Evolutionary conservation across 208 protist genomes (phyloP), one percentile per base, ranked within the genome.

Genomic region (Trypanosoma grayi): DNA sequence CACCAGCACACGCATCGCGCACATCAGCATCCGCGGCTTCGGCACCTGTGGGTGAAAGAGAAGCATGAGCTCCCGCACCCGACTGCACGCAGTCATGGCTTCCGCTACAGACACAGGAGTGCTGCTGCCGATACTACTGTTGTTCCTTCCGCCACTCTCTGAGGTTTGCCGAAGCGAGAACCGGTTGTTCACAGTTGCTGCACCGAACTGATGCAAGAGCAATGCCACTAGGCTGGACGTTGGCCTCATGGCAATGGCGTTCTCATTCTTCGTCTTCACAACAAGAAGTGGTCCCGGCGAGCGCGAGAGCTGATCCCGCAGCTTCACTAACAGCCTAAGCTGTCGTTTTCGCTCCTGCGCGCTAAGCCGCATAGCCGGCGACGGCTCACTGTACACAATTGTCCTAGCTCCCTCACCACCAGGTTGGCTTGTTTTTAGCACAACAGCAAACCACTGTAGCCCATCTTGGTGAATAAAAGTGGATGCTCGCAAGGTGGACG

Each of bases 11-110:
- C 68, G 73, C 39, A 73, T 66, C 20, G 75, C 73, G 71, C 85
- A 87, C 54, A 73, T 72, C 60, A 84, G 55, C 75, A 79, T 83
- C 30, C 66, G 46, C 33, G 66, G 57, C 37, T 85, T 75, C 20
- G 77, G 37, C 25, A 77, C 73, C 18, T 74, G 24, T n/a, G 79
- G 75, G 0, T 69, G 33, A 41, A 92, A 85, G 18, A 80, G 55
- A 24, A 74, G 70, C 34, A 79, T 66, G 7, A 92, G 45, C 55
- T 90, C 80, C 16, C 34, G 37, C 34, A 85, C 69, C 52, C 70
- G 27, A 51, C 27, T 20, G 20, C 43, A 55, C 5, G 53, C 47
- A 34, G 43, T 11, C 0, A 57, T 1, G 20, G 41, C 57, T 0
- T 55, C 50, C 25, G 40, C 41, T 10, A 24, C 2, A 2, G 48